These are phyloP conservation scores for Magnolia officinalis DNA, from an alignment of 164 flowering plant species.

Conservation along the genomic window DNA sequence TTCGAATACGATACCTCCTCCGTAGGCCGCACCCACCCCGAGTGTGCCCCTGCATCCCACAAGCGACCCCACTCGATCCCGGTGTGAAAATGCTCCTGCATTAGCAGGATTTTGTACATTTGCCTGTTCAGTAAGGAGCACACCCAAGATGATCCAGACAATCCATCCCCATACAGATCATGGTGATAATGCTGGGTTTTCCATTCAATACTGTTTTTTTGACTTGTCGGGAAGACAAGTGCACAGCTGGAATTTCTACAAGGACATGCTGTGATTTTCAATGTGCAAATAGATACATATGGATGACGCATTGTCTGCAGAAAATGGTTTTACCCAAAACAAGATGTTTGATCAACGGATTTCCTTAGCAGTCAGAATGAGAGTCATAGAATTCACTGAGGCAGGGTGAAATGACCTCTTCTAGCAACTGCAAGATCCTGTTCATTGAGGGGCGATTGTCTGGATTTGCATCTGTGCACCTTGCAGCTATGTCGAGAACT, in stretches of 20 bases:
- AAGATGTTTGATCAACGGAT: not conserved
- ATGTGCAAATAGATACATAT: not conserved
- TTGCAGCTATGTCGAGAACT: slow-evolving; percentile 66
- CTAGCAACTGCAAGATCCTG: slow-evolving; percentile 71
- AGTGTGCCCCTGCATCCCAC: too few species aligned
- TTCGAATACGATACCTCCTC: too few species aligned
- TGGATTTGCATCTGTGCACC: slow-evolving; percentile 77
- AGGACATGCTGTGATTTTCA: not conserved
- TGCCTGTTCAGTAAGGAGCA: too few species aligned
- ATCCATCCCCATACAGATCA: too few species aligned
- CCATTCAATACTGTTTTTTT: not conserved
- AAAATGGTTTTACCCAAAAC: not conserved
- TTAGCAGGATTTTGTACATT: too few species aligned
- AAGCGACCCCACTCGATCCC: too few species aligned
- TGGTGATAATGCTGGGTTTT: too few species aligned
- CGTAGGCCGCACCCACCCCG: too few species aligned
- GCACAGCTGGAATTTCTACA: not conserved
- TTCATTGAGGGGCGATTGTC: slow-evolving; percentile 84
- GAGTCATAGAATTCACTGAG: slow-evolving; percentile 84
- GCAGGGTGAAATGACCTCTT: slow-evolving; percentile 89
- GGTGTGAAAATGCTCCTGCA: too few species aligned
- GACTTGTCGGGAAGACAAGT: not conserved
- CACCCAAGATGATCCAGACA: too few species aligned
- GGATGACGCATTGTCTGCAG: too few species aligned
- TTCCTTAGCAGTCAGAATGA: slow-evolving; percentile 56